A percentile compares a stretch with the other conserved stretches of the same genome.
phyloP scores from a whole-genome alignment of 495 filamentous ascomycete species.

The Polyplosphaeria fusca region DNA sequence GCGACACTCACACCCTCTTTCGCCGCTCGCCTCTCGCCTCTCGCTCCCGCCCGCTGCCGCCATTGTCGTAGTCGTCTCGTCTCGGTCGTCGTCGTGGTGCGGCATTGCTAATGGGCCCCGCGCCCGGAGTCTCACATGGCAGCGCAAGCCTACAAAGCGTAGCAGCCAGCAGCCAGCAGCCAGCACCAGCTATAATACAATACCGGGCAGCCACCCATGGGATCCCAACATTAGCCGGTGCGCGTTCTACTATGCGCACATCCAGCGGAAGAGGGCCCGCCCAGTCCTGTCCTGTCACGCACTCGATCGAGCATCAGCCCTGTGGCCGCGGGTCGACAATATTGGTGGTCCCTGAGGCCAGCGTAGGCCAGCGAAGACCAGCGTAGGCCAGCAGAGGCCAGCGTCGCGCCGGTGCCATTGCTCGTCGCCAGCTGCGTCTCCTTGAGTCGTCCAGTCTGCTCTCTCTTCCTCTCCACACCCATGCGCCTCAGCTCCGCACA shows the following conservation, averaged over 20 bases:
- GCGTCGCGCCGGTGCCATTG: too few relatives aligned
- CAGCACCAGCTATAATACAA: slow-evolving; percentile 5
- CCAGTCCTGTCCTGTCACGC: slow-evolving; percentile 19
- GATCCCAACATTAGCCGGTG: slow-evolving; percentile 31
- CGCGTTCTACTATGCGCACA: slow-evolving; percentile 16
- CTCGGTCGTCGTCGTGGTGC: too few relatives aligned
- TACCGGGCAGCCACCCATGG: slow-evolving; percentile 1
- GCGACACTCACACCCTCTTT: too few relatives aligned
- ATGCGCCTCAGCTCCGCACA: slow-evolving; percentile 22
- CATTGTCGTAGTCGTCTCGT: not conserved
- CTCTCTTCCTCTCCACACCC: not conserved
- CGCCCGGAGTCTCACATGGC: slow-evolving; percentile 10
- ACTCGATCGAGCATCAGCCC: slow-evolving; percentile 32
- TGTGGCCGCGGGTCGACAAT: too few relatives aligned
- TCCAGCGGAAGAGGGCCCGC: slow-evolving; percentile 23
- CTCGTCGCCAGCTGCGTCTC: too few relatives aligned
- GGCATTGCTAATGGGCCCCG: too few relatives aligned
- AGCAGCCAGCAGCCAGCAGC: too few relatives aligned
- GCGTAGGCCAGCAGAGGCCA: too few relatives aligned
- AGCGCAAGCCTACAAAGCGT: not conserved
- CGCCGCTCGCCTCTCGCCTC: not conserved
- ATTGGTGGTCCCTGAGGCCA: too few relatives aligned
- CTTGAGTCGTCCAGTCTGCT: too few relatives aligned
- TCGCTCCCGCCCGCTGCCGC: not conserved
- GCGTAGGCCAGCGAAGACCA: too few relatives aligned